These are phyloP conservation scores for Leersia perrieri DNA, from an alignment of 176 grass and related monocot species.

Conservation along the genomic window DNA sequence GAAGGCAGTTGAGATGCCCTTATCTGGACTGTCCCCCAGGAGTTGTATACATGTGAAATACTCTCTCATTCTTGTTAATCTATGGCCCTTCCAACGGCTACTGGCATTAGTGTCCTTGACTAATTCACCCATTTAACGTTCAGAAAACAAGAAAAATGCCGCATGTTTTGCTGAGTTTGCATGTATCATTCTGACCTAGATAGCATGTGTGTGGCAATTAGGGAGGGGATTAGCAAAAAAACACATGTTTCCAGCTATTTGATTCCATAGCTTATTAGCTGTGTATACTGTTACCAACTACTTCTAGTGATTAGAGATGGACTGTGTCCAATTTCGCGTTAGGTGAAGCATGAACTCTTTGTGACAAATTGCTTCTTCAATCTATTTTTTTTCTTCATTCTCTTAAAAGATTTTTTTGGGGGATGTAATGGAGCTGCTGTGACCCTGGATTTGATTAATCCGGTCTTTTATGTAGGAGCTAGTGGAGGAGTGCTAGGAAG, in stretches of 20 bases:
- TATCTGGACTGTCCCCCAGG: constrained; percentile 34
- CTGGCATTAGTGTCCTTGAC: not conserved
- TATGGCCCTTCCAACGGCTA: constrained; percentile 17
- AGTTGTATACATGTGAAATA: constrained; percentile 26
- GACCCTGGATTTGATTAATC: constrained; percentile 20
- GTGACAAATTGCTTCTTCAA: constrained; percentile 7
- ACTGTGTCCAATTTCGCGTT: not conserved
- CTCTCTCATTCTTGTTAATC: constrained; percentile 25
- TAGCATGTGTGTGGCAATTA: constrained; percentile 34
- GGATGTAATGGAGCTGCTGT: constrained; percentile 32
- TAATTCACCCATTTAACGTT: not conserved
- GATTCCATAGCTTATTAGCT: constrained; percentile 22
- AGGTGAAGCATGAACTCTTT: constrained; percentile 32
- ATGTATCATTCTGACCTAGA: constrained; percentile 26
- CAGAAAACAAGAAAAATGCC: not conserved
- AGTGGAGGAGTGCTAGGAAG: constrained; percentile 32
- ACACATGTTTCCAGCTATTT: constrained; percentile 56
- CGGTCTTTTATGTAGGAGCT: constrained; percentile 26
- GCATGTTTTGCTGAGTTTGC: constrained; percentile 27
- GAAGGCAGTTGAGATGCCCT: constrained; percentile 48
- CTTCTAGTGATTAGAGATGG: not conserved
- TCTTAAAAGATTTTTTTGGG: not conserved
- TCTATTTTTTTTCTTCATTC: not conserved
- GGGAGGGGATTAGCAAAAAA: constrained; percentile 7
- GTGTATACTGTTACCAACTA: constrained; percentile 21